Percentiles rank a stretch among this genome's conserved stretches.
These are phyloP conservation scores for Trametes coccinea DNA, from an alignment of 768 basidiomycete genomes.

Conservation along the genomic window DNA sequence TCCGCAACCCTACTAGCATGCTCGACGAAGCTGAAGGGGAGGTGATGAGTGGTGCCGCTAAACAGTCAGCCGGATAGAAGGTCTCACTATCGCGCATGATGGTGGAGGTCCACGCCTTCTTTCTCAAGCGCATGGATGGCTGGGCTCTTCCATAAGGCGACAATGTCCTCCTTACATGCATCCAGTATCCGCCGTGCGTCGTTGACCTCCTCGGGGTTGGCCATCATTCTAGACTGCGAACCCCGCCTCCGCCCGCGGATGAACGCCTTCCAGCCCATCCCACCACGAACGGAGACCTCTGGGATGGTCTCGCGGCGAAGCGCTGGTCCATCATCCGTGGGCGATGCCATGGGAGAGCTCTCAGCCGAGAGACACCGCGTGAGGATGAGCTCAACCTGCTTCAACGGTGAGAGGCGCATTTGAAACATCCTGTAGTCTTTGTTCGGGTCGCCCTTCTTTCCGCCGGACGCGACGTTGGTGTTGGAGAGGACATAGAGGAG, in stretches of 20 bases:
- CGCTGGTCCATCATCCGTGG: constrained; percentile 19
- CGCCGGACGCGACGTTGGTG: not conserved
- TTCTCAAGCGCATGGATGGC: constrained; percentile 3
- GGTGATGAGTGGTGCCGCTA: too few relatives aligned
- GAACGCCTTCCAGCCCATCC: constrained; percentile 47
- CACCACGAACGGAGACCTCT: constrained; percentile 48
- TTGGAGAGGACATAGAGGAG: constrained; percentile 40
- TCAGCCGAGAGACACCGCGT: constrained; percentile 42
- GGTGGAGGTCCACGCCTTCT: constrained; percentile 14
- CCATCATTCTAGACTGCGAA: constrained; percentile 5
- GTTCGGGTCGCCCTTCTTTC: constrained; percentile 29
- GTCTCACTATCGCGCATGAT: constrained; percentile 19
- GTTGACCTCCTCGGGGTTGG: constrained; percentile 37
- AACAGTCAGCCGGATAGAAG: not conserved
- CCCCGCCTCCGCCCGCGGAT: constrained; percentile 27
- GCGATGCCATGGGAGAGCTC: constrained; percentile 13
- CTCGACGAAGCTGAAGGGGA: constrained; percentile 50
- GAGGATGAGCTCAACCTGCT: constrained; percentile 52
- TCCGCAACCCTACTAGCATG: constrained; percentile 51
- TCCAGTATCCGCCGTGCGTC: constrained; percentile 45
- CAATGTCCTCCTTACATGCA: constrained; percentile 42
- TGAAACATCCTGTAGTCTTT: constrained; percentile 39
- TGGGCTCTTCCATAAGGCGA: constrained; percentile 10
- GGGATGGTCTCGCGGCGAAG: constrained; percentile 36
- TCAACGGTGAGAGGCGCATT: constrained; percentile 50